Evolutionary conservation across 73 alveolate genomes (phyloP), one percentile per base, ranked within the genome.

Genomic region (Paramecium sexaurelia): DNA sequence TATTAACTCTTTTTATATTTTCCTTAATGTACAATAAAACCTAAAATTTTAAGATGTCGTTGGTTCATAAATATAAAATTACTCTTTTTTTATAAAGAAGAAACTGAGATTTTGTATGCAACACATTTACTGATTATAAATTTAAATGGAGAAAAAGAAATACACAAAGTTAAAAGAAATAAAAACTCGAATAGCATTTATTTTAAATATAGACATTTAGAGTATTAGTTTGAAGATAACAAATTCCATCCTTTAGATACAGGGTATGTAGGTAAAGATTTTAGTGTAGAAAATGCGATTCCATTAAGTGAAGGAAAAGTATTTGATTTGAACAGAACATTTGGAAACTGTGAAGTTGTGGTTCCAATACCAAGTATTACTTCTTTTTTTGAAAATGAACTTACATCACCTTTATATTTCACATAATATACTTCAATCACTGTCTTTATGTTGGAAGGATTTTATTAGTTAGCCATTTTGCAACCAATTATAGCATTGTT

Each of bases 381-480:
- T 27, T 55, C 43, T 5, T 85, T 85, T 69, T 43, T 85, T 24
- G 85, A 40, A 24, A 66, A 85, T 29, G 92, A 85, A 85, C 47
- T 85, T 26, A 85, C 92, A n/a, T 85, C 92, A n/a, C 92, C 92
- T 6, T 40, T 85, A 6, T 85, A 85, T 15, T 85, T 85, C 92
- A 29, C 68, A 6, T 33, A 85, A 39, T 85, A 51, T 29, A 75
- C 84, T 1, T 55, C 85, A 22, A 55, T 85, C 1, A 51, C 68
- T 7, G 47, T 85, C 15, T 85, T 71, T 51, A 47, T 85, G 45
- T 51, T 85, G 26, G 32, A 85, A 55, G 75, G 75, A n/a, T 85
- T 55, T 55, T 36, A 29, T 55, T 85, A 85, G n/a, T 85, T 85
- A 29, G 92, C 92, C 27, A 75, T 85, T 24, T 32, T 85, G n/a